Percentiles rank a stretch among this genome's conserved stretches.
phyloP scores from a whole-genome alignment of 306 rosid species.

The Vigna angularis region DNA sequence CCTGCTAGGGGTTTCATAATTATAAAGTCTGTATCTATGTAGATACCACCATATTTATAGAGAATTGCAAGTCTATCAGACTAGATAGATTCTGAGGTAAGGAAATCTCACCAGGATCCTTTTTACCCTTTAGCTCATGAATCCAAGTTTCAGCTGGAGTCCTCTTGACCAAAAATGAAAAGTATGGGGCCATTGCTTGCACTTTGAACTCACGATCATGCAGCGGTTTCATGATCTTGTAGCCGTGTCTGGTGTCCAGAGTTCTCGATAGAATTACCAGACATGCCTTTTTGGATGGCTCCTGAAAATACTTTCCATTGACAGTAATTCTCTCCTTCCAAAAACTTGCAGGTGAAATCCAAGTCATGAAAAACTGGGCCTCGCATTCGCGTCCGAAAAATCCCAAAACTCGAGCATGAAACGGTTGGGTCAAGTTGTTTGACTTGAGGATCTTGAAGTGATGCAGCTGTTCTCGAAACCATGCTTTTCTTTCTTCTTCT shows the following conservation, averaged over 20 bases:
- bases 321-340: slow-evolving; percentile 58
- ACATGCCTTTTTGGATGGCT: slow-evolving; percentile 66
- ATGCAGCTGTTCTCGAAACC: slow-evolving; percentile 54
- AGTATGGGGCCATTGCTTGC: slow-evolving; percentile 66
- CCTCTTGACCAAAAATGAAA: slow-evolving; percentile 61
- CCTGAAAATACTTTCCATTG: slow-evolving; percentile 62
- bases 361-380: slow-evolving; percentile 68
- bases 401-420: slow-evolving; percentile 54
- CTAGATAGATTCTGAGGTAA: slow-evolving; percentile 73
- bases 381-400: slow-evolving; percentile 52
- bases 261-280: slow-evolving; percentile 67
- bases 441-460: slow-evolving; percentile 59
- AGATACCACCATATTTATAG: slow-evolving; percentile 74
- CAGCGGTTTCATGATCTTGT: slow-evolving; percentile 61
- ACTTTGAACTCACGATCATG: slow-evolving; percentile 61
- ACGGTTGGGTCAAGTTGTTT: slow-evolving; percentile 40
- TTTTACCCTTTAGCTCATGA: slow-evolving; percentile 58
- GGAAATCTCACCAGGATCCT: slow-evolving; percentile 76
- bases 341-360: slow-evolving; percentile 59
- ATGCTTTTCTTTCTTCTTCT: slow-evolving; percentile 53
- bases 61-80: slow-evolving; percentile 64
- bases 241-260: slow-evolving; percentile 60
- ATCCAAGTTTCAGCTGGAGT: slow-evolving; percentile 78
- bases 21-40: slow-evolving; percentile 69
- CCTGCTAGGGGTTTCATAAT: slow-evolving; percentile 55